Percentiles rank a stretch among this genome's conserved stretches.
phyloP scores from a whole-genome alignment of 1,284 basidiomycete species.

The Pseudozyma hubeiensis region DNA sequence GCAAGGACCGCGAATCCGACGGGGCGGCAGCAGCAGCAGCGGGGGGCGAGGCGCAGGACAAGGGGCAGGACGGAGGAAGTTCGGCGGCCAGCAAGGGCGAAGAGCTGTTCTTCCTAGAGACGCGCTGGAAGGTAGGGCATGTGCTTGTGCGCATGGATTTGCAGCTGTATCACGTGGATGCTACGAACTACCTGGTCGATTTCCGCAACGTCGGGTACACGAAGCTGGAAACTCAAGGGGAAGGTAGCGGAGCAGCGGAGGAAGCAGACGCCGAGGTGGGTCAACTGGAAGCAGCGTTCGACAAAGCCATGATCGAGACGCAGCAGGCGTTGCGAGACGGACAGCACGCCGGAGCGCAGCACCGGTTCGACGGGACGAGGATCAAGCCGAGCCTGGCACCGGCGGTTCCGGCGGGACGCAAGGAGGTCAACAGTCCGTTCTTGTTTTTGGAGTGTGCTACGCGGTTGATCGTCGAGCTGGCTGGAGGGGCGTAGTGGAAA shows the following conservation, averaged over 20 bases:
- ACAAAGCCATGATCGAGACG: slow-evolving; percentile 36
- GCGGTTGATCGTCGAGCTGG: slow-evolving; percentile 70
- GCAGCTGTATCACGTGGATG: slow-evolving; percentile 94
- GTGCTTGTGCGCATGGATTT: slow-evolving; percentile 83
- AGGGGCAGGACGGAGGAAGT: slow-evolving; percentile 35
- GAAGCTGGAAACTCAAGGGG: slow-evolving; percentile 65
- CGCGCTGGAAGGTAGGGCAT: slow-evolving; percentile 81
- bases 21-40: slow-evolving; percentile 54
- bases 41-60: slow-evolving; percentile 30
- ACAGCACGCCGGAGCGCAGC: slow-evolving; percentile 20
- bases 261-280: slow-evolving; percentile 5
- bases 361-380: slow-evolving; percentile 33
- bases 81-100: slow-evolving; percentile 71
- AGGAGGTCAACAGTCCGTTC: slow-evolving; percentile 86
- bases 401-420: slow-evolving; percentile 74
- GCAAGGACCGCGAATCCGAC: slow-evolving; percentile 6
- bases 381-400: slow-evolving; percentile 50
- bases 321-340: slow-evolving; percentile 31
- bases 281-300: slow-evolving; percentile 41
- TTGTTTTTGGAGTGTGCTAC: slow-evolving; percentile 96
- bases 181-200: slow-evolving; percentile 95
- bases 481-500: slow-evolving; percentile 37
- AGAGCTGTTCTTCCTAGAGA: slow-evolving; percentile 91
- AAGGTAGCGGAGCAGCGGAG: neutral
- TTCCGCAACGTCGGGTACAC: slow-evolving; percentile 97